Evolutionary conservation across 2,329 filamentous ascomycete genomes (phyloP).

Genomic region (Ophiostoma angusticollis): DNA sequence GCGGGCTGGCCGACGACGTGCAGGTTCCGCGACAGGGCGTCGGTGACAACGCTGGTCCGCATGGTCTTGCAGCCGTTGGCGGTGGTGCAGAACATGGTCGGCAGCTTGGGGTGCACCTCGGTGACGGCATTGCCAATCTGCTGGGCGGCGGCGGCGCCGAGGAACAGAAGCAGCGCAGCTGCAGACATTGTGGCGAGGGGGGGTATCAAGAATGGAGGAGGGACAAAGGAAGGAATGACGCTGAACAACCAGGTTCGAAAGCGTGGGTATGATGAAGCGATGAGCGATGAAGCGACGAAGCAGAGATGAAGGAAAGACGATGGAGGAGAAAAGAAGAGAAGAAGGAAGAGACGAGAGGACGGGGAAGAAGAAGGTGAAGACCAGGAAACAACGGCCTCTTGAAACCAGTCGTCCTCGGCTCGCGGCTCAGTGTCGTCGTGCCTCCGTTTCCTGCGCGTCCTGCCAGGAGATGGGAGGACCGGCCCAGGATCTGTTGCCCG

Average conservation of each 20-base stretch:
- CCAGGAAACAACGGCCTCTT: not conserved
- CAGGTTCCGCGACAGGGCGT: slow-evolving; percentile 14
- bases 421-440: too few relatives aligned
- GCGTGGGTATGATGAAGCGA: slow-evolving; percentile 1
- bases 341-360: not conserved
- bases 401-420: not conserved
- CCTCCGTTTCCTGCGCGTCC: too few relatives aligned
- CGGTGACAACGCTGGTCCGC: slow-evolving; percentile 15
- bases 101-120: slow-evolving; percentile 17
- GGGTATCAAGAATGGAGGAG: not conserved
- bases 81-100: slow-evolving; percentile 17
- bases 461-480: too few relatives aligned
- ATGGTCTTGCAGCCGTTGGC: slow-evolving; percentile 14
- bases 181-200: slow-evolving; percentile 1
- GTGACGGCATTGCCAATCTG: slow-evolving; percentile 16
- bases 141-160: slow-evolving; percentile 12
- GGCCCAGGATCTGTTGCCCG: too few relatives aligned
- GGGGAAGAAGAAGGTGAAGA: not conserved
- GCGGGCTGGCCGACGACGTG: slow-evolving; percentile 13
- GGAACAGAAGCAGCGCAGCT: slow-evolving; percentile 10
- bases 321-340: not conserved
- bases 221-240: slow-evolving; percentile 6
- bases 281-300: not conserved
- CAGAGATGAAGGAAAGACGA: not conserved
- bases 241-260: slow-evolving; percentile 5